Evolutionary conservation across 2,329 filamentous ascomycete genomes (phyloP).

Genomic region (Penicillium sp.): DNA sequence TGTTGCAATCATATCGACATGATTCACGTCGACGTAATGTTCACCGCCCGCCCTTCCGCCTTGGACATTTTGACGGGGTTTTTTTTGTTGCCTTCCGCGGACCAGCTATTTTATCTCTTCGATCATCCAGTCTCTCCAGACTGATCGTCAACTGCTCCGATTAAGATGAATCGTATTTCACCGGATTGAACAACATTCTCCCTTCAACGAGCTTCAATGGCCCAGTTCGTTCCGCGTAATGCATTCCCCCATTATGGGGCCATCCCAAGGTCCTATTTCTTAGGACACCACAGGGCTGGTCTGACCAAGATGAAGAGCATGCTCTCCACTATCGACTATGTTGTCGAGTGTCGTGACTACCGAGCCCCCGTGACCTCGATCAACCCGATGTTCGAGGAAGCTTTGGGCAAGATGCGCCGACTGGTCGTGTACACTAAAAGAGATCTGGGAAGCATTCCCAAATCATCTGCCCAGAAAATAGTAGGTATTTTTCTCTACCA

Average conservation of each 20-base stretch:
- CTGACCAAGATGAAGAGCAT: conserved; percentile 78
- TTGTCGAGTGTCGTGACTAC: conserved; percentile 94
- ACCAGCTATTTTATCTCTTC: neutral
- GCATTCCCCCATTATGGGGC: conserved; percentile 71
- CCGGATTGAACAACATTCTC: neutral
- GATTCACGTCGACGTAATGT: neutral
- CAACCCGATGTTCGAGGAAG: conserved; percentile 84
- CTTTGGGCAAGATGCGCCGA: conserved; percentile 69
- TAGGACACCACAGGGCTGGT: conserved; percentile 86
- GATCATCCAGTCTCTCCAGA: neutral
- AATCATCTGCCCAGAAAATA: conserved; percentile 39
- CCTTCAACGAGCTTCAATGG: conserved; percentile 11
- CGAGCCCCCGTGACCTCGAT: conserved; percentile 84
- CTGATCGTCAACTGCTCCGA: neutral
- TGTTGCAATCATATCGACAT: neutral
- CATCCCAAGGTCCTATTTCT: conserved; percentile 86
- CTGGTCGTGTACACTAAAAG: conserved; percentile 89
- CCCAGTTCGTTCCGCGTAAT: conserved; percentile 69
- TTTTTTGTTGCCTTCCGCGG: conserved; percentile 1
- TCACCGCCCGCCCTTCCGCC: conserved; percentile 10
- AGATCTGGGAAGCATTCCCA: conserved; percentile 63
- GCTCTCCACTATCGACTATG: conserved; percentile 77
- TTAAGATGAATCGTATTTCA: conserved; percentile 11
- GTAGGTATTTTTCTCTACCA: conserved; percentile 31
- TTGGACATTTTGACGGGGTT: conserved; percentile 3